Conservation (phyloP, 2,329 filamentous ascomycete species). For the Calonectria honghensis region DNA sequence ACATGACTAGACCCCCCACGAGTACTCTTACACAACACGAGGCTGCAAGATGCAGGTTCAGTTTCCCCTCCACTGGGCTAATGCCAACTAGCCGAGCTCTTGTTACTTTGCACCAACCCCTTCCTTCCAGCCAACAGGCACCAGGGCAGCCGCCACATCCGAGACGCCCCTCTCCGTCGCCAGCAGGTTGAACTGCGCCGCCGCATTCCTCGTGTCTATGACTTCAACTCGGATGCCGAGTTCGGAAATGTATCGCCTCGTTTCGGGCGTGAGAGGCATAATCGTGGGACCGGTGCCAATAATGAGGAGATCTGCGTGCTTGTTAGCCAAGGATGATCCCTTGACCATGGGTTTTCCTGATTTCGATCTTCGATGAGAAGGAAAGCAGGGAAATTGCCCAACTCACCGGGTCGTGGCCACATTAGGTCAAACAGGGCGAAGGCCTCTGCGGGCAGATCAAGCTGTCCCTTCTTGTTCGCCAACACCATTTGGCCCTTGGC, state of each 20-base stretch:
- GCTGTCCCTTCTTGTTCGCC: constrained; percentile 86
- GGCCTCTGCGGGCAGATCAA: constrained; percentile 81
- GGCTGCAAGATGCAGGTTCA: constrained; percentile 33
- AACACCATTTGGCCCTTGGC: constrained; percentile 68
- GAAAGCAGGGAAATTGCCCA: not conserved
- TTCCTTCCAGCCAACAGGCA: constrained; percentile 90
- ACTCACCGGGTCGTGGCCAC: constrained; percentile 91
- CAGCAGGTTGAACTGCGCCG: constrained; percentile 94
- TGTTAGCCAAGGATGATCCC: constrained; percentile 39
- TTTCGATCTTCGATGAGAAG: not conserved
- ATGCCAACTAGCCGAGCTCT: not conserved
- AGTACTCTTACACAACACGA: constrained; percentile 38
- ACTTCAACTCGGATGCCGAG: constrained; percentile 92
- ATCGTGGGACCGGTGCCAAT: constrained; percentile 89
- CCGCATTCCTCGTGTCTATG: constrained; percentile 93
- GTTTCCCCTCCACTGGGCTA: not conserved
- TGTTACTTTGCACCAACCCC: constrained; percentile 64
- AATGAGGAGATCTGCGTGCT: constrained; percentile 83
- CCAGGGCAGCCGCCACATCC: constrained; percentile 89
- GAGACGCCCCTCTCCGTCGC: constrained; percentile 93
- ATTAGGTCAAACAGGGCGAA: constrained; percentile 86
- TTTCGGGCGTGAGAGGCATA: constrained; percentile 84
- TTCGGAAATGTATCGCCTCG: constrained; percentile 81
- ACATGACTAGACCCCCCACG: constrained; percentile 6
- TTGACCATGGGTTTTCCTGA: not conserved